Conservation (phyloP, 441 rosid species). For the Viola pubescens region DNA sequence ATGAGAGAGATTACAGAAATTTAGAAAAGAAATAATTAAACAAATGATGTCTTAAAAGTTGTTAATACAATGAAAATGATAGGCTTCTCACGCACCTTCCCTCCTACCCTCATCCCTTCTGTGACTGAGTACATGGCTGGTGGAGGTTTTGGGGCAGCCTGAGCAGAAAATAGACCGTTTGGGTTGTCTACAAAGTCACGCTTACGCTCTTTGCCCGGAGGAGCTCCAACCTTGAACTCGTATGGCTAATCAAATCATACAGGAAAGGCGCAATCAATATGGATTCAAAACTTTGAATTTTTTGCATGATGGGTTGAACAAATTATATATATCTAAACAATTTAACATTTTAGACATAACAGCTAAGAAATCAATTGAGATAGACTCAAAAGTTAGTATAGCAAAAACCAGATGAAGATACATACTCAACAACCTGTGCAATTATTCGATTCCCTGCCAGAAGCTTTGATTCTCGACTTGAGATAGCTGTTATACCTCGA, state of each 20-base stretch:
- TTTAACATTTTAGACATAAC: not conserved
- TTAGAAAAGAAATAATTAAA: not conserved
- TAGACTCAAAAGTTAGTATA: not conserved
- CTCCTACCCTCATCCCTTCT: conserved; percentile 91
- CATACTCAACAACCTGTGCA: conserved; percentile 47
- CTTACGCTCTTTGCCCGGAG: conserved; percentile 81
- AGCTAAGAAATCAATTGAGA: not conserved
- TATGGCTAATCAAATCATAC: conserved; percentile 44
- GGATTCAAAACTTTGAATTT: not conserved
- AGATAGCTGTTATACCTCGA: conserved; percentile 68
- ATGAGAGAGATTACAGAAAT: not conserved
- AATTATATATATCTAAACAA: not conserved
- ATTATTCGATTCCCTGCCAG: conserved; percentile 84
- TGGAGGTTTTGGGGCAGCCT: conserved; percentile 94
- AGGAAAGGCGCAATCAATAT: conserved; percentile 3
- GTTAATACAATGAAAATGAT: not conserved
- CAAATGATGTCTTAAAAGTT: not conserved
- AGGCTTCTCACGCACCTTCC: conserved; percentile 51
- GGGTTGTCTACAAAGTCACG: conserved; percentile 82
- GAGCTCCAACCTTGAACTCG: conserved; percentile 75
- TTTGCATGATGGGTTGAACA: not conserved
- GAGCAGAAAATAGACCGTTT: conserved; percentile 89
- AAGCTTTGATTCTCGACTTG: conserved; percentile 88
- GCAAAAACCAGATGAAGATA: not conserved
- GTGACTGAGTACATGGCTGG: conserved; percentile 70